Percentiles rank a stretch among this genome's conserved stretches.
Evolutionary conservation across 345 rosid species (phyloP).

Genomic region (Hypericum perforatum): DNA sequence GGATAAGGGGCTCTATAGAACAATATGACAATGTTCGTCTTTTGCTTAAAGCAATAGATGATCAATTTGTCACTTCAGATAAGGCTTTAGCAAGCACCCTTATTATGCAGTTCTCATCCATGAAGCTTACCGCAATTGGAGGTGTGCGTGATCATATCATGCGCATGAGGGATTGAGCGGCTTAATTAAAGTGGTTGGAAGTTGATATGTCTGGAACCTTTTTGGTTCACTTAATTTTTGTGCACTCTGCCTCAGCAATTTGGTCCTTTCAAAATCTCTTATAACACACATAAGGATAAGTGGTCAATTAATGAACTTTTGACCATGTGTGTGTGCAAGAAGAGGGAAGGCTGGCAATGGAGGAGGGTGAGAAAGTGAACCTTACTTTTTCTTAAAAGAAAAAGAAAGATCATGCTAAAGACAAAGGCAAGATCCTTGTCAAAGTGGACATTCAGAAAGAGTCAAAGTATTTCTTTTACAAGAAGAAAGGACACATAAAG

Average conservation of each 20-base stretch:
- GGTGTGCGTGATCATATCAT: no score
- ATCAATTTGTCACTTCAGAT: background rate
- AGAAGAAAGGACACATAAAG: background rate
- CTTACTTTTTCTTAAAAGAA: background rate
- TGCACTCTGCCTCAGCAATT: background rate
- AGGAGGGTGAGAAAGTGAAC: no score
- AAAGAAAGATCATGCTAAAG: background rate
- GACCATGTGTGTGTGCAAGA: slow-evolving; percentile 13
- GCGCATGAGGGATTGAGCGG: no score
- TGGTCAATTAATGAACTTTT: slow-evolving; percentile 12
- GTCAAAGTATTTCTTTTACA: background rate
- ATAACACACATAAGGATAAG: slow-evolving; percentile 8
- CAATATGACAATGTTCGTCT: background rate
- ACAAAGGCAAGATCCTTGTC: background rate
- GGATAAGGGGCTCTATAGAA: background rate
- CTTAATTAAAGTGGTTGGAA: no score
- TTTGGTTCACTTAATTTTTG: background rate
- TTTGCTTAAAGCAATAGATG: background rate
- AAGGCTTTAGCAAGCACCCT: slow-evolving; percentile 1
- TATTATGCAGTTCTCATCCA: background rate
- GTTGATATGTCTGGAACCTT: background rate
- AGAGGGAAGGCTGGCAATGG: background rate
- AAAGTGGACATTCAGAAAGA: no score
- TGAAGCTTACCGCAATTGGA: no score
- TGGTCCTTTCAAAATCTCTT: slow-evolving; percentile 9